phyloP scores from a whole-genome alignment of 495 filamentous ascomycete species.

The Aspergillus homomorphus region DNA sequence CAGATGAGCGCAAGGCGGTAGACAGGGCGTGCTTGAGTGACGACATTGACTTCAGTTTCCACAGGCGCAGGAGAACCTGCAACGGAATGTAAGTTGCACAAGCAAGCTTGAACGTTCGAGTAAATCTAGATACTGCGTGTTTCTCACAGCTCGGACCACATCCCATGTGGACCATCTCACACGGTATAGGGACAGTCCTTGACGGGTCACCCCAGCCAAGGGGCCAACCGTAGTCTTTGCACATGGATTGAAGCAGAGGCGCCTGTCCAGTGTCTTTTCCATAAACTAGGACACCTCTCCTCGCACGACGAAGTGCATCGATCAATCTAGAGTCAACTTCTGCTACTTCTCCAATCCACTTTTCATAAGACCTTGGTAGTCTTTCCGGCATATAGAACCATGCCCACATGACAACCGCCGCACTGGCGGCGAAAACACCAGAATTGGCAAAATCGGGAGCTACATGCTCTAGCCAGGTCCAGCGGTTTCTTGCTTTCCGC shows the following conservation, averaged over 20 bases:
- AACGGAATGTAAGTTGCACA: constrained; percentile 80
- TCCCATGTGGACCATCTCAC: constrained; percentile 85
- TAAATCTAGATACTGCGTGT: constrained; percentile 71
- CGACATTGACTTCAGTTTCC: constrained; percentile 45
- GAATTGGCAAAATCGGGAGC: constrained; percentile 60
- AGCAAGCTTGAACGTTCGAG: constrained; percentile 68
- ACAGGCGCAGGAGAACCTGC: constrained; percentile 63
- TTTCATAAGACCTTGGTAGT: constrained; percentile 72
- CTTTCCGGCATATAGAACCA: constrained; percentile 75
- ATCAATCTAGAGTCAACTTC: constrained; percentile 77
- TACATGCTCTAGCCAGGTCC: constrained; percentile 50
- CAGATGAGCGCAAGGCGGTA: constrained; percentile 68
- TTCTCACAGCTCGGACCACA: constrained; percentile 72
- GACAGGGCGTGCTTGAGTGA: constrained; percentile 47
- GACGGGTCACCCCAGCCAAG: constrained; percentile 73
- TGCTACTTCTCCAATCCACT: constrained; percentile 80
- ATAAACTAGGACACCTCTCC: constrained; percentile 64
- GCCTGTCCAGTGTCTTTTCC: constrained; percentile 76
- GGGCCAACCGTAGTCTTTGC: constrained; percentile 67
- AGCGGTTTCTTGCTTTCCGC: constrained; percentile 35
- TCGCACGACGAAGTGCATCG: constrained; percentile 65
- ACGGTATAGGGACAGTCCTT: constrained; percentile 72
- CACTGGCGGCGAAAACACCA: constrained; percentile 70
- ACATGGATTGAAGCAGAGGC: constrained; percentile 69
- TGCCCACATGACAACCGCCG: constrained; percentile 84